Evolutionary conservation across 2,329 filamentous ascomycete genomes (phyloP).

Genomic region (Penicillium sp.): DNA sequence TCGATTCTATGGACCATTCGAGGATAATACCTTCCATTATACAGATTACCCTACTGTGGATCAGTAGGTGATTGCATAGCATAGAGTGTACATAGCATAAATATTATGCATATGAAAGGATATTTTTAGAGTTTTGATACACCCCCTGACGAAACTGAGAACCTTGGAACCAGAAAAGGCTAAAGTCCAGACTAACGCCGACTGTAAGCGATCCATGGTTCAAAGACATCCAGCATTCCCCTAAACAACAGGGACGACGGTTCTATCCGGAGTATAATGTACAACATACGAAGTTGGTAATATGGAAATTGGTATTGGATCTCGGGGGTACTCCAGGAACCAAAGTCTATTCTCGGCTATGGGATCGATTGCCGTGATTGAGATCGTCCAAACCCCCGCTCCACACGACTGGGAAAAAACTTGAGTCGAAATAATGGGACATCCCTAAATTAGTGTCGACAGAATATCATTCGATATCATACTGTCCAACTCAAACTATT

Average conservation of each 20-base stretch:
- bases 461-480: background rate
- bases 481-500: background rate
- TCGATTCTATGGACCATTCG: conserved; percentile 46
- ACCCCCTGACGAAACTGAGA: too few species aligned
- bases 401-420: background rate
- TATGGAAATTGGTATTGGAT: background rate
- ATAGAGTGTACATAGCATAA: background rate
- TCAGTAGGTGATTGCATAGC: background rate
- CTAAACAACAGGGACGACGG: background rate
- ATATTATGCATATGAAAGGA: too few species aligned
- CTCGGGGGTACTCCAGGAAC: background rate
- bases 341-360: background rate
- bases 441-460: background rate
- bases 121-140: too few species aligned
- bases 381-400: background rate
- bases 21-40: conserved; percentile 33
- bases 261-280: too few species aligned
- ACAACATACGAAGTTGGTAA: too few species aligned
- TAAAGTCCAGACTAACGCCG: background rate
- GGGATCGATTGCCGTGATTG: background rate
- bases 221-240: background rate
- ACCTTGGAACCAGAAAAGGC: background rate
- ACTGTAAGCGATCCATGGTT: background rate
- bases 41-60: conserved; percentile 27
- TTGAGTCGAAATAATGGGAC: background rate